A percentile compares a stretch with the other conserved stretches of the same genome.
Evolutionary conservation across 2,329 filamentous ascomycete species (phyloP).

Genomic region (Zymoseptoria tritici): DNA sequence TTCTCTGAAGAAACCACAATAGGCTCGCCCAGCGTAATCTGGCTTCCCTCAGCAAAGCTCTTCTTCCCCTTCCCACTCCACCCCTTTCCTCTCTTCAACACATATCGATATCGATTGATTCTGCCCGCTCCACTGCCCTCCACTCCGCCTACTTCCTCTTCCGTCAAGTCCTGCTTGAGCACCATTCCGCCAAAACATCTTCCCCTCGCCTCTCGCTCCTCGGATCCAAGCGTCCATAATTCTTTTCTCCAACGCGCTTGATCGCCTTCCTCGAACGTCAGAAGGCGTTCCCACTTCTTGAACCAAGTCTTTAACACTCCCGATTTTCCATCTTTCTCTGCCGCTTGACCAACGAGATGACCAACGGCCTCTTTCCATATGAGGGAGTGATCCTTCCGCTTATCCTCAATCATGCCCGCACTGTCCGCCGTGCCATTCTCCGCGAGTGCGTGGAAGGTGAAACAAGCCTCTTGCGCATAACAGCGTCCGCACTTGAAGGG

Average conservation of each 20-base stretch:
- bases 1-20: constrained; percentile 94
- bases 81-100: constrained; percentile 56
- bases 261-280: constrained; percentile 92
- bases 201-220: constrained; percentile 77
- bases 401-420: constrained; percentile 68
- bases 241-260: constrained; percentile 80
- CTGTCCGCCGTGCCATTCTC: constrained; percentile 76
- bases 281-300: constrained; percentile 82
- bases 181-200: constrained; percentile 85
- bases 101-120: constrained; percentile 88
- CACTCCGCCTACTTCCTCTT: constrained; percentile 20
- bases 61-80: constrained; percentile 44
- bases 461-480: constrained; percentile 85
- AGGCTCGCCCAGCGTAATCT: constrained; percentile 78
- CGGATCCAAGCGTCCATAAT: constrained; percentile 91
- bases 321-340: constrained; percentile 49
- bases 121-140: constrained; percentile 49
- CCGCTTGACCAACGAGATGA: constrained; percentile 19
- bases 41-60: constrained; percentile 78
- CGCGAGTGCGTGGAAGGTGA: constrained; percentile 84
- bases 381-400: constrained; percentile 26
- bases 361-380: constrained; percentile 67
- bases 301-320: constrained; percentile 69
- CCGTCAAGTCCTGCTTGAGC: constrained; percentile 48
- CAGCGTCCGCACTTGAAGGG: constrained; percentile 77